These are phyloP conservation scores for Inosperma sp. DNA, from an alignment of 768 basidiomycete species.

Conservation along the genomic window DNA sequence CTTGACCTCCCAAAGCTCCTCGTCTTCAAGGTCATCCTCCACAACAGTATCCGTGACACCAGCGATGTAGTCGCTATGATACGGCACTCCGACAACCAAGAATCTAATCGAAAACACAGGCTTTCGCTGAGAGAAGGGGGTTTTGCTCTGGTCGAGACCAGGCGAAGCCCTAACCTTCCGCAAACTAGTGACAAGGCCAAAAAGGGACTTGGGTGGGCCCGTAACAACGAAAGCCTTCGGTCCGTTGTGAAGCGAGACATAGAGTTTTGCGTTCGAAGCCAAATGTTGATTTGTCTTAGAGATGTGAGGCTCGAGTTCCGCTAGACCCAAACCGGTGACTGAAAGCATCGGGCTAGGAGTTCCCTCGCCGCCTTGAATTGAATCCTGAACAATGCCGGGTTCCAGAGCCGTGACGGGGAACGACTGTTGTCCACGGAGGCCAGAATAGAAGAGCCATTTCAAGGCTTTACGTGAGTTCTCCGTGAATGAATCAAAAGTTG, in stretches of 20 bases:
- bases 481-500: constrained; percentile 67
- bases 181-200: constrained; percentile 87
- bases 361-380: constrained; percentile 91
- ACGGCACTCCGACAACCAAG: constrained; percentile 93
- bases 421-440: constrained; percentile 87
- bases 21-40: constrained; percentile 65
- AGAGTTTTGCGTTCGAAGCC: constrained; percentile 68
- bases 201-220: constrained; percentile 86
- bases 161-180: constrained; percentile 85
- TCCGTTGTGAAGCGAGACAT: constrained; percentile 90
- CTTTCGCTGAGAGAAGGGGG: constrained; percentile 91
- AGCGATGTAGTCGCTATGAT: constrained; percentile 83
- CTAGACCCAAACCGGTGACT: constrained; percentile 73
- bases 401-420: constrained; percentile 92
- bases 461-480: constrained; percentile 78
- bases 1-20: constrained; percentile 69
- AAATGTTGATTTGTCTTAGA: constrained; percentile 85
- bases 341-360: constrained; percentile 91
- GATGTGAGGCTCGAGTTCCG: constrained; percentile 77
- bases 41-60: constrained; percentile 73
- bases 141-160: constrained; percentile 90
- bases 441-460: constrained; percentile 90
- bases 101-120: constrained; percentile 90
- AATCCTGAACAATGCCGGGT: constrained; percentile 80
- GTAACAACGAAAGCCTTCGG: constrained; percentile 89